phyloP scores from a whole-genome alignment of 352 stramenopile genomes.

The Aphanomyces euteiches region DNA sequence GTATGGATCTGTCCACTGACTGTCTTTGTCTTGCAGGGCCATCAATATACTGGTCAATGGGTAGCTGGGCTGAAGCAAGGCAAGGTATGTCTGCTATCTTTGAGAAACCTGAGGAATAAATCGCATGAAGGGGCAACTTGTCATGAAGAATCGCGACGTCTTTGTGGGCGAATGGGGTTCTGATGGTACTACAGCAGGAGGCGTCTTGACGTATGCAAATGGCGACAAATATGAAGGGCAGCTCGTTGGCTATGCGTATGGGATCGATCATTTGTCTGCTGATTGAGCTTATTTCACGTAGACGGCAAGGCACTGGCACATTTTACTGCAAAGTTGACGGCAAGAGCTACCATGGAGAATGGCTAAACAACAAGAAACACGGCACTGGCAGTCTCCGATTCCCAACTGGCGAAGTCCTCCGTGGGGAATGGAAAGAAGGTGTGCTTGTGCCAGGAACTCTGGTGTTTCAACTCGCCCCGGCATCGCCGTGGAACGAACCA shows the following conservation, averaged over 20 bases:
- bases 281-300: neutral
- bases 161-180: conserved; percentile 56
- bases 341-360: conserved; percentile 15
- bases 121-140: neutral
- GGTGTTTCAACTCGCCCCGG: neutral
- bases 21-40: conserved; percentile 48
- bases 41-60: conserved; percentile 19
- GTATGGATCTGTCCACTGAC: neutral
- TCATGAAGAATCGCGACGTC: conserved; percentile 41
- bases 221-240: conserved; percentile 67
- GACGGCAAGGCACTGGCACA: conserved; percentile 8
- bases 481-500: conserved; percentile 12
- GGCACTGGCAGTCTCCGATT: conserved; percentile 2
- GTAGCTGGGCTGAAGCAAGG: conserved; percentile 16
- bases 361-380: conserved; percentile 37
- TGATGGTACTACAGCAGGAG: conserved; percentile 26
- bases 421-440: conserved; percentile 8
- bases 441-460: neutral
- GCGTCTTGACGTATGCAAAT: conserved; percentile 53
- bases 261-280: neutral
- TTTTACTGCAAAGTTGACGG: conserved; percentile 18
- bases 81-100: neutral
- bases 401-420: conserved; percentile 10
- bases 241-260: neutral
- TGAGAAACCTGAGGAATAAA: neutral